Conservation (phyloP, 2,329 filamentous ascomycete genomes). For the Colletotrichum caudatum region DNA sequence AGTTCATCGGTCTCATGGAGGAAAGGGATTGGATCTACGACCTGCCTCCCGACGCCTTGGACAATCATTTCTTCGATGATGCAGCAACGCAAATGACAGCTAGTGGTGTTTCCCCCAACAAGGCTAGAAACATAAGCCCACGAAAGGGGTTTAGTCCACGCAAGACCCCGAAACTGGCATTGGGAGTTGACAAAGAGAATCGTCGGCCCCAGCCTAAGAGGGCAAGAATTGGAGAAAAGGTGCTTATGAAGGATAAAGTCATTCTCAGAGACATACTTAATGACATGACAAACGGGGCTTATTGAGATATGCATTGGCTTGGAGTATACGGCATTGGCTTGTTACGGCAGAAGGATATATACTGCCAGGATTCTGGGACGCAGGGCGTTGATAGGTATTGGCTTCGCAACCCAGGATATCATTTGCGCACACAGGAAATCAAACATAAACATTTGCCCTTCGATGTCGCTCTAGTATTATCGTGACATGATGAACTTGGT, state of each 20-base stretch:
- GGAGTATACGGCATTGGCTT: conserved; percentile 31
- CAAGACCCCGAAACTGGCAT: conserved; percentile 34
- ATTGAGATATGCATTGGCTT: conserved; percentile 44
- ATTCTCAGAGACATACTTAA: conserved; percentile 84
- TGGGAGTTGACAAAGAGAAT: conserved; percentile 58
- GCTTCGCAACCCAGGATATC: neutral
- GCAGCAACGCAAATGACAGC: conserved; percentile 61
- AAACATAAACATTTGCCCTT: neutral
- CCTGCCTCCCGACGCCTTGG: conserved; percentile 72
- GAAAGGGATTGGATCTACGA: conserved; percentile 83
- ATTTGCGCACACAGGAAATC: neutral
- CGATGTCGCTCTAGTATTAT: neutral
- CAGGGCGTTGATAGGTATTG: conserved; percentile 8
- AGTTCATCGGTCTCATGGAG: conserved; percentile 83
- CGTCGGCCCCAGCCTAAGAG: conserved; percentile 63
- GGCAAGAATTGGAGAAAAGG: conserved; percentile 69
- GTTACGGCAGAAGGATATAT: neutral
- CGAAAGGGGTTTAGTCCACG: conserved; percentile 3
- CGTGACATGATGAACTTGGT: neutral
- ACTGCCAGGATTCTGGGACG: conserved; percentile 22
- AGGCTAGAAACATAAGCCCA: conserved; percentile 20
- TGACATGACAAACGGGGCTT: conserved; percentile 67
- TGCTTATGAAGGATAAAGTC: conserved; percentile 73
- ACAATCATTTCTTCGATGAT: conserved; percentile 76
- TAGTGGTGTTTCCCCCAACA: conserved; percentile 42